Evolutionary conservation across 805 yeast genomes (phyloP), one percentile per base, ranked within the genome.

Genomic region (Diddensiella santjacobensis): DNA sequence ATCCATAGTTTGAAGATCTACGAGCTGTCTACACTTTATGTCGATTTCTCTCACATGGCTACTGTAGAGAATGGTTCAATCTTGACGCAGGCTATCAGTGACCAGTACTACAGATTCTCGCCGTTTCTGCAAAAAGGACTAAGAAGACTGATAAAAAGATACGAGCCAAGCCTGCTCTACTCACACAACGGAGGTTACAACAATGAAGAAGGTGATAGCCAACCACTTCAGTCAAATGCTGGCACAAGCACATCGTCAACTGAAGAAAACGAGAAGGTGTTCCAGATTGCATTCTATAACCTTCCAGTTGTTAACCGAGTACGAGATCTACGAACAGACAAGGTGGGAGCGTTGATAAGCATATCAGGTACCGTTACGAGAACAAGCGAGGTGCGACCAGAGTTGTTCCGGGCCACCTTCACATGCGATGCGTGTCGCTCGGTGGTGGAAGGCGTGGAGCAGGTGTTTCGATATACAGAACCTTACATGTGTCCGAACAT

Each of bases 301-400:
- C 68, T 93, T 48, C 96, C 97, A 1, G 70, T 87, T 0, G 76
- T 84, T 15, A 80, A 87, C 59, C 78, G 96, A 65, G 84, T 93
- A 58, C 80, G 99, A 62, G 98, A 91, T 61, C 76, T 93, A 49
- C 78, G 93, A 60, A 86, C 97, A 1, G 95, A 87, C 57, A 84
- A 83, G 55, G 84, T 93, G 49, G 99, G 98, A 13, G 74, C 85
- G 6, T 74, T 91, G 52, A 75, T 88, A 71, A 74, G 91, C 6
- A 85, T 91, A 29, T 81, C 91, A 5, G 99, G 98, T 48, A 93
- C 99, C 0, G 96, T 93, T 3, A 91, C 98, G 0, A 79, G 98
- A 65, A 88, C 98, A 0, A 84, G 95, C 19, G 98, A 93, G 69
- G 97, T 93, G 10, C 79, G 98, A 49, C 99, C 99, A 0, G 99